Percentiles rank a stretch among this genome's conserved stretches.
phyloP scores from a whole-genome alignment of 306 rosid species.

The Cicer pinnatifidum region DNA sequence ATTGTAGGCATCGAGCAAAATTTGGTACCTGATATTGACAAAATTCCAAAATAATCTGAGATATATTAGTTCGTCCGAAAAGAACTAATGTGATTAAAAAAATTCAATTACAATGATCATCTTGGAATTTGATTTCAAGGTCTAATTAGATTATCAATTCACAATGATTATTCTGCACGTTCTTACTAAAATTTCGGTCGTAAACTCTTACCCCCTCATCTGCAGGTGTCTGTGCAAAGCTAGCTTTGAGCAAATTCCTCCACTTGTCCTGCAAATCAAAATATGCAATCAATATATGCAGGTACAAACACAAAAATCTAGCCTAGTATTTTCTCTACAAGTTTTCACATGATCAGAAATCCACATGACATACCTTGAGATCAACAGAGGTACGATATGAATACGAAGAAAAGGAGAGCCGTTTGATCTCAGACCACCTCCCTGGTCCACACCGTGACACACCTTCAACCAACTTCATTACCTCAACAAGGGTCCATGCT shows the following conservation, averaged over 20 bases:
- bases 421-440: constrained; percentile 97
- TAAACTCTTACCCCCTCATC: constrained; percentile 77
- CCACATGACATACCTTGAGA: constrained; percentile 65
- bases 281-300: constrained; percentile 25
- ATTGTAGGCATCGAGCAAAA: too few relatives aligned
- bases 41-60: too few relatives aligned
- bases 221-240: constrained; percentile 70
- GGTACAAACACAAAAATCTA: neutral
- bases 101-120: neutral
- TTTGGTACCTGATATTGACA: too few relatives aligned
- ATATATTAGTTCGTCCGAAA: too few relatives aligned
- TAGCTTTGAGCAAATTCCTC: constrained; percentile 96
- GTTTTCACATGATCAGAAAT: constrained; percentile 32
- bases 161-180: neutral
- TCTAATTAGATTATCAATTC: neutral
- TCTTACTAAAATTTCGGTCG: constrained; percentile 14
- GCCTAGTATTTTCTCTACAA: neutral
- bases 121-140: neutral
- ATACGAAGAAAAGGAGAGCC: constrained; percentile 79
- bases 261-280: constrained; percentile 86
- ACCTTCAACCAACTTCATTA: constrained; percentile 84
- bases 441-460: constrained; percentile 93
- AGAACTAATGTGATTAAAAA: neutral
- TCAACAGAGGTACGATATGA: constrained; percentile 97
- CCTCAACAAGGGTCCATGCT: constrained; percentile 94